Evolutionary conservation across 208 protist genomes (phyloP).

Genomic region (Trypanosoma boissoni): DNA sequence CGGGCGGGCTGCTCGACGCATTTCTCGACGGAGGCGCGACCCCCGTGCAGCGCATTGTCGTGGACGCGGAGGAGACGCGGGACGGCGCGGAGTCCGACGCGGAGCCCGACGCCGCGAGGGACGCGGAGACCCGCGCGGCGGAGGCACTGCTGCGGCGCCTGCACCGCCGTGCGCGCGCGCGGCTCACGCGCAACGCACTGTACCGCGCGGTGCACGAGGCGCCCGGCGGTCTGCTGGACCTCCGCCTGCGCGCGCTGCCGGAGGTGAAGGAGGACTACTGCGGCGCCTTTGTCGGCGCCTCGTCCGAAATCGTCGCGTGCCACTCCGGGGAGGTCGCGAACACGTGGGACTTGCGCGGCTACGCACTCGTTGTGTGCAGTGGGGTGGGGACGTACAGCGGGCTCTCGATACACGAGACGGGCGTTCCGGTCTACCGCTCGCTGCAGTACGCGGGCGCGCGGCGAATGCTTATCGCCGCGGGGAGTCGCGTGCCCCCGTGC

Average conservation of each 20-base stretch:
- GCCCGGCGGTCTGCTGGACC: conserved; percentile 32
- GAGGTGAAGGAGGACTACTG: conserved; percentile 57
- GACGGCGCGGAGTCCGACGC: conserved; percentile 1
- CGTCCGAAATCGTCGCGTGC: conserved; percentile 18
- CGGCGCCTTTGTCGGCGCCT: conserved; percentile 27
- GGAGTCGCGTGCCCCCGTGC: conserved; percentile 22
- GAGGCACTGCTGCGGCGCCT: conserved; percentile 14
- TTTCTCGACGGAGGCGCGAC: conserved; percentile 5
- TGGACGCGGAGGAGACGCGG: not conserved
- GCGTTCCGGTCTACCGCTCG: conserved; percentile 53
- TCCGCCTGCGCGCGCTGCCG: conserved; percentile 38
- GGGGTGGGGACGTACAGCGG: conserved; percentile 47
- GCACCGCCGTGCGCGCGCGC: conserved; percentile 24
- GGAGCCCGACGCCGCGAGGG: not conserved
- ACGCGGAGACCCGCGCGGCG: conserved; percentile 16
- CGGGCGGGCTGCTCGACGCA: conserved; percentile 5
- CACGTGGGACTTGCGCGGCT: conserved; percentile 42
- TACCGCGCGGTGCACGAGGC: conserved; percentile 44
- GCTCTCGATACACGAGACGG: conserved; percentile 55
- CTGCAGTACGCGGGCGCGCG: conserved; percentile 52
- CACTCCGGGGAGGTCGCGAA: conserved; percentile 37
- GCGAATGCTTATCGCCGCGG: conserved; percentile 38
- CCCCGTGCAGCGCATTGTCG: conserved; percentile 15
- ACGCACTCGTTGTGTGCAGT: conserved; percentile 36
- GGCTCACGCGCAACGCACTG: conserved; percentile 32